phyloP scores from a whole-genome alignment of 2,329 filamentous ascomycete species.

The Apiospora hydei region DNA sequence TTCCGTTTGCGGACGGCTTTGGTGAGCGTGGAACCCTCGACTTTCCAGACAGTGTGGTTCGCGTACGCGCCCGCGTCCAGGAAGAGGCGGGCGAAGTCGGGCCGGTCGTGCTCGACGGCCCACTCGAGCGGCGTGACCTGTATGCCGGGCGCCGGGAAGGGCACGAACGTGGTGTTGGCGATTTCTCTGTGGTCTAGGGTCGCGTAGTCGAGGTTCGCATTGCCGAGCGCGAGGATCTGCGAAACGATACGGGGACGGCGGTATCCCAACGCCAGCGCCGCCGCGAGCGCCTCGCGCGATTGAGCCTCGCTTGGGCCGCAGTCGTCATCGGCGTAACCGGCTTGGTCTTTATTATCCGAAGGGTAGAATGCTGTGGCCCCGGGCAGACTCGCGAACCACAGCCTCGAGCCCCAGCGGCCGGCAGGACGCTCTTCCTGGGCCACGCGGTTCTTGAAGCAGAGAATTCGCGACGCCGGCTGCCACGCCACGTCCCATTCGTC shows the following conservation, averaged over 20 bases:
- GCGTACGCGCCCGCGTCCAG: constrained; percentile 14
- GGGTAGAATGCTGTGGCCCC: too few species aligned
- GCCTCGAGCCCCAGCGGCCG: neutral
- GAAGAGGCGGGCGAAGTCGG: constrained; percentile 15
- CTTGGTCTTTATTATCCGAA: neutral
- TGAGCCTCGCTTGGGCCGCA: neutral
- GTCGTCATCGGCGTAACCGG: neutral
- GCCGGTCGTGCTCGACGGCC: constrained; percentile 10
- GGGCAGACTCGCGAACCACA: neutral
- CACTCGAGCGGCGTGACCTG: constrained; percentile 21
- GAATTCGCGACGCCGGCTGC: neutral
- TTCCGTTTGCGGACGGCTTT: neutral
- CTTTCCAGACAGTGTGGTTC: neutral
- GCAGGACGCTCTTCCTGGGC: neutral
- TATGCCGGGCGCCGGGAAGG: neutral
- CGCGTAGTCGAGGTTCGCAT: neutral
- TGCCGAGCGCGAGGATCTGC: constrained; percentile 18
- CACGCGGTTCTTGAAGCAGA: neutral
- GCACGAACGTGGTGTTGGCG: neutral
- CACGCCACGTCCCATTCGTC: neutral
- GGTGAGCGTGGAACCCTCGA: neutral
- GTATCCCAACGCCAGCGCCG: neutral
- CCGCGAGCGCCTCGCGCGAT: constrained; percentile 1
- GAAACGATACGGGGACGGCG: neutral
- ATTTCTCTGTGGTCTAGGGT: neutral